Evolutionary conservation across 2,329 filamentous ascomycete genomes (phyloP).

Genomic region (Mariannaea elegans): DNA sequence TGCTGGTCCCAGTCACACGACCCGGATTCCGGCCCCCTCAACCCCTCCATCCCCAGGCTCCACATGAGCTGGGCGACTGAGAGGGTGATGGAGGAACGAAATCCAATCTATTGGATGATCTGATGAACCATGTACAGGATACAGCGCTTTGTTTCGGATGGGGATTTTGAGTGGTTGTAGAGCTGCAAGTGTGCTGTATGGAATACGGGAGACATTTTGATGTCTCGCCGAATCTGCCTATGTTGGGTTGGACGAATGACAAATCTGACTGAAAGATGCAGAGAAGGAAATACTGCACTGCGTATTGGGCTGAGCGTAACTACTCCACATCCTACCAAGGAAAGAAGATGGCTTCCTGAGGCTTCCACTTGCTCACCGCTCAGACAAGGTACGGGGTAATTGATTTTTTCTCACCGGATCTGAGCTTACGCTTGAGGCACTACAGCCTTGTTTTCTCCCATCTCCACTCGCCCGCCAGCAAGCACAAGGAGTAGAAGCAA

Average conservation of each 20-base stretch:
- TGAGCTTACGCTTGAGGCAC: too few species aligned
- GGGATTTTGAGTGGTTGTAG: background rate
- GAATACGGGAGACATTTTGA: too few species aligned
- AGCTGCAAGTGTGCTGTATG: too few species aligned
- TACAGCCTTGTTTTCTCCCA: background rate
- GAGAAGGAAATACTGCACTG: too few species aligned
- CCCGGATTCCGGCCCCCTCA: conserved; percentile 1
- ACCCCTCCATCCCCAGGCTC: conserved; percentile 1
- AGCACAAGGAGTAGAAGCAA: background rate
- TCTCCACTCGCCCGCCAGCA: background rate
- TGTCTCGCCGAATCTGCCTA: too few species aligned
- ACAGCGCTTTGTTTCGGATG: background rate
- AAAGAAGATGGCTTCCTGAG: too few species aligned
- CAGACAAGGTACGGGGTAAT: too few species aligned
- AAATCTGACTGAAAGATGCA: background rate
- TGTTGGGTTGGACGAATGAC: background rate
- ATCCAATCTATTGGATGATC: conserved; percentile 1
- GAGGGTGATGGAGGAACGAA: background rate
- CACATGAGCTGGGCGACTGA: conserved; percentile 13
- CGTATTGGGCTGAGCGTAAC: too few species aligned
- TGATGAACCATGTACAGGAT: background rate
- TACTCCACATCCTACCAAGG: too few species aligned
- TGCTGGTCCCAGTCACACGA: conserved; percentile 12
- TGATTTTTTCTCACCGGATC: too few species aligned
- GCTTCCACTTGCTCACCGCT: too few species aligned